Percentiles rank a stretch among this genome's conserved stretches.
These are phyloP conservation scores for Colletotrichum sp. DNA, from an alignment of 2,329 filamentous ascomycete species.

Conservation along the genomic window DNA sequence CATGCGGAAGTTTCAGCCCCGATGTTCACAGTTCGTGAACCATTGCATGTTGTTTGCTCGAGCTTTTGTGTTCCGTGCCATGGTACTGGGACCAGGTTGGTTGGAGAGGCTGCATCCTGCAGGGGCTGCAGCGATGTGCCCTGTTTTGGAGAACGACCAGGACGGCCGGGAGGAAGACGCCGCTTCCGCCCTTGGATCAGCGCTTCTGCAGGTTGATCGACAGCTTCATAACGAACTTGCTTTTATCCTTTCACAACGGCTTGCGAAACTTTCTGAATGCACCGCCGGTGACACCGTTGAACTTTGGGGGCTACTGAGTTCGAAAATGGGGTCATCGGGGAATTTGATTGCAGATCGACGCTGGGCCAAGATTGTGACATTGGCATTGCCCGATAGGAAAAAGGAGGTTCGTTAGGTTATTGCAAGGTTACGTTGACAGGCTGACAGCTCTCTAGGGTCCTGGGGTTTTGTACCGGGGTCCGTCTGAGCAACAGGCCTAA, in stretches of 20 bases:
- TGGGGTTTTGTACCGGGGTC: not conserved
- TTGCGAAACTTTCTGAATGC: not conserved
- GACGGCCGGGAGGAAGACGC: not conserved
- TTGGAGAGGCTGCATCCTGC: not conserved
- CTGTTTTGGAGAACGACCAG: not conserved
- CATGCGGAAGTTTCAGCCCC: not conserved
- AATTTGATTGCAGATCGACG: slow-evolving; percentile 9
- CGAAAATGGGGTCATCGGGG: not conserved
- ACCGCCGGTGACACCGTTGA: not conserved
- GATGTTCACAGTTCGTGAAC: not conserved
- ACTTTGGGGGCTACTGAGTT: not conserved
- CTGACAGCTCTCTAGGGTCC: not conserved
- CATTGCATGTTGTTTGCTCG: not conserved
- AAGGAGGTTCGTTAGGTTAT: not conserved
- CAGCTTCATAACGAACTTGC: not conserved
- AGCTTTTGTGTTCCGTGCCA: not conserved
- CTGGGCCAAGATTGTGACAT: not conserved
- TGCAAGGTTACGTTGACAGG: not conserved
- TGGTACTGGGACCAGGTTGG: not conserved
- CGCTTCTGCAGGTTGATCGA: not conserved
- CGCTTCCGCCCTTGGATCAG: not conserved
- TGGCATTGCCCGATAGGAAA: not conserved
- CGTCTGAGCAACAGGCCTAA: not conserved
- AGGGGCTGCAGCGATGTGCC: not conserved
- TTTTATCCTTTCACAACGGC: not conserved